Conservation (phyloP, 208 protist genomes). For the Angomonas deanei region DNA sequence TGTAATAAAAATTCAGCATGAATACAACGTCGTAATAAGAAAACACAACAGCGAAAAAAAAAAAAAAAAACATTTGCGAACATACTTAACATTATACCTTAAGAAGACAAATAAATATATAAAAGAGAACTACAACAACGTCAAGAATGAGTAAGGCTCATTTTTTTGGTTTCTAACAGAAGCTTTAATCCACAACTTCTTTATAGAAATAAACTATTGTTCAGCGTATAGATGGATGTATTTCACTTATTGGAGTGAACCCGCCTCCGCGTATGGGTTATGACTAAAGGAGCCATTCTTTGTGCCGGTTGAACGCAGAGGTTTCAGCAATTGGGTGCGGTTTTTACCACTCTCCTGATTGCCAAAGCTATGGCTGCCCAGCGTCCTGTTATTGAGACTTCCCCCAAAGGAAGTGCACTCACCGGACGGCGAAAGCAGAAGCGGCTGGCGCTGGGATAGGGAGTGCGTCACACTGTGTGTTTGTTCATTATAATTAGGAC, state of each 20-base stretch:
- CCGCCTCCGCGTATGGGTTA: conserved; percentile 71
- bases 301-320: conserved; percentile 1
- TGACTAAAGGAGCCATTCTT: conserved; percentile 37
- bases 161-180: background rate
- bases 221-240: too few species aligned
- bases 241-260: conserved; percentile 19
- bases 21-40: too few species aligned
- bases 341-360: background rate
- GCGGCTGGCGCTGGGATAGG: conserved; percentile 6
- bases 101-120: conserved; percentile 5
- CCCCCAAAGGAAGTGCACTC: background rate
- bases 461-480: background rate
- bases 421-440: conserved; percentile 16
- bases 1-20: too few species aligned
- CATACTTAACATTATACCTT: background rate
- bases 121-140: background rate
- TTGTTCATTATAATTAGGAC: background rate
- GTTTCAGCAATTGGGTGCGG: background rate
- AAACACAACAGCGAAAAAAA: background rate
- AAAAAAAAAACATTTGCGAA: background rate
- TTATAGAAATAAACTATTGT: too few species aligned
- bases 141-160: background rate
- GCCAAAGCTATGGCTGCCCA: background rate
- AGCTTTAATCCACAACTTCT: too few species aligned
- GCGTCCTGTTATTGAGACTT: background rate